Evolutionary conservation across 2,329 filamentous ascomycete genomes (phyloP).

Genomic region (Cladorrhinum sp.): DNA sequence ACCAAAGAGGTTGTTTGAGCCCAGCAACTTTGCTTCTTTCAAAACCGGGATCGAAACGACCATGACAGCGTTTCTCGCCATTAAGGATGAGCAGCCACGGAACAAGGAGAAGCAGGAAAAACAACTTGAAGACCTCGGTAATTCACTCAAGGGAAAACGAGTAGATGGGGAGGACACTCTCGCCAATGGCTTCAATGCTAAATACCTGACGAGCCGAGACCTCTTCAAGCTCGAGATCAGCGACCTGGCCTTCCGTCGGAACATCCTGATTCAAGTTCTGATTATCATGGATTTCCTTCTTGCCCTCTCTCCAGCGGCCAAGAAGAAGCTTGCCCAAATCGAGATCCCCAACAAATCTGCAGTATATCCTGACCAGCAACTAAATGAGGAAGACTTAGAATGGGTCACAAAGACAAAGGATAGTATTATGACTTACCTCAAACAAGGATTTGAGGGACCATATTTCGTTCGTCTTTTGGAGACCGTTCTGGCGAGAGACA

Average conservation of each 20-base stretch:
- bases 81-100: constrained; percentile 47
- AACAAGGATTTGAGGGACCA: constrained; percentile 75
- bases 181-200: constrained; percentile 84
- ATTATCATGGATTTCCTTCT: constrained; percentile 94
- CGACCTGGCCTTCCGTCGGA: constrained; percentile 88
- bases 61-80: constrained; percentile 52
- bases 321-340: constrained; percentile 70
- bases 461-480: constrained; percentile 97
- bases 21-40: constrained; percentile 73
- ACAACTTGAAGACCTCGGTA: constrained; percentile 59
- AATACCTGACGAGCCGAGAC: constrained; percentile 96
- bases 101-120: constrained; percentile 40
- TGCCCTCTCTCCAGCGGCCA: constrained; percentile 79
- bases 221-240: constrained; percentile 89
- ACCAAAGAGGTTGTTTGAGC: constrained; percentile 76
- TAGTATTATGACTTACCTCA: constrained; percentile 78
- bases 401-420: constrained; percentile 81
- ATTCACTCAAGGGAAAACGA: constrained; percentile 68
- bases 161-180: constrained; percentile 60
- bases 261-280: constrained; percentile 91
- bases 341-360: constrained; percentile 78
- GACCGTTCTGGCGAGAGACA: constrained; percentile 90
- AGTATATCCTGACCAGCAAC: constrained; percentile 69
- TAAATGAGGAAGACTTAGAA: constrained; percentile 82
- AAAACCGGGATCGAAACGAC: constrained; percentile 70